Evolutionary conservation across 2,329 filamentous ascomycete species (phyloP), one percentile per base, ranked within the genome.

Genomic region (Alternaria gansuensis): DNA sequence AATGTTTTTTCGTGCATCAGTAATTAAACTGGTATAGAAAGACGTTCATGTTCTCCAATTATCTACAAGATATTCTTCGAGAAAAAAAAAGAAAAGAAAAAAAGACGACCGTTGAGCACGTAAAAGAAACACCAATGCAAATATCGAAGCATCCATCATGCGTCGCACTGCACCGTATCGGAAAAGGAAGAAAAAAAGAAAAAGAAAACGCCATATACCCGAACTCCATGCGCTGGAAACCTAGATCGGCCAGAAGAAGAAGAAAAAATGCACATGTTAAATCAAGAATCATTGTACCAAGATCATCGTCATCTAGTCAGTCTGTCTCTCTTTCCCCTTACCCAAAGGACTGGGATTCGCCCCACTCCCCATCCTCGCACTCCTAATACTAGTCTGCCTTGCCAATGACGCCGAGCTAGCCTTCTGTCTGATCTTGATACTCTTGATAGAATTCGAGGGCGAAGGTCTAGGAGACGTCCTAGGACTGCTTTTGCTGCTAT

Each of bases 401-500:
- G 33, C 46, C 43, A 72, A 34, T 1, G 63, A 68, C 1, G 58
- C 44, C 3, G 56, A 57, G 31, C 71, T 73, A 2, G 39, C 23
- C 43, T 66, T 71, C 0, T 21, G 31, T 9, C 73, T 40, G n/a
- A 74, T 51, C 54, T 74, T 76, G 34, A 75, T 46, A 3, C 61
- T 66, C 57, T 65, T 69, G 52, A 73, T 69, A 0, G 64, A 68
- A 4, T 67, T 63, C 4, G 57, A 57, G 0, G 69, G 71, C 2
- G 60, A 65, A 0, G 70, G 71, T 23, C 65, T 31, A 0, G 70
- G 71, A 0, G 52, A 60, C 8, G 60, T 41, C 10, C 60, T 51
- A 1, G 62, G 59, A 6, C 43, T 45, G 6, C 33, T 13, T n/a
- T 14, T 13, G 2, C 51, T 17, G 11, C n/a, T 41, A 11, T 34